Conservation (phyloP, 495 filamentous ascomycete species). For the Schizothecium vesticola region DNA sequence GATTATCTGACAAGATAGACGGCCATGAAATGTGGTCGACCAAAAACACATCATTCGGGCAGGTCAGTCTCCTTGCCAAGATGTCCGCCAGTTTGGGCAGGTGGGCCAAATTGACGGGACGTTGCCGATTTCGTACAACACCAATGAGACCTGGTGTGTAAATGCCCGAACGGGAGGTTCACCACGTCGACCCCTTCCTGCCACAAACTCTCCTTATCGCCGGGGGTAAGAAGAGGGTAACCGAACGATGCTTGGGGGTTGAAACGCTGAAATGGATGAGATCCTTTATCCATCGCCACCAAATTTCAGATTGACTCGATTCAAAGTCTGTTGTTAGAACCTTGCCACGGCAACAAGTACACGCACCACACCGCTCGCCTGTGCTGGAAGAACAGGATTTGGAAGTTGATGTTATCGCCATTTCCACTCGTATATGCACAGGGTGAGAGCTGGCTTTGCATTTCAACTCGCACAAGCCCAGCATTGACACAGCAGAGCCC, state of each 20-base stretch:
- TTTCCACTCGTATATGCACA: neutral
- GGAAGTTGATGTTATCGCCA: too few species aligned
- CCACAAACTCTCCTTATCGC: neutral
- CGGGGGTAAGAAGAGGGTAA: neutral
- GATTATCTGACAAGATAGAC: neutral
- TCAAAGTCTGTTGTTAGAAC: too few species aligned
- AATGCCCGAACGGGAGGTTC: neutral
- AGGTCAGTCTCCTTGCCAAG: neutral
- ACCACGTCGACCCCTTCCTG: neutral
- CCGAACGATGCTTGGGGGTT: neutral
- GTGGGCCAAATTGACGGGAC: neutral
- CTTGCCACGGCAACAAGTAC: too few species aligned
- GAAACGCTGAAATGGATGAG: neutral
- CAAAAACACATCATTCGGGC: neutral
- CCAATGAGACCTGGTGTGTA: neutral
- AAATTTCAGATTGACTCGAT: too few species aligned
- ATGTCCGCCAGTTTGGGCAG: neutral
- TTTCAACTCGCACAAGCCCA: too few species aligned
- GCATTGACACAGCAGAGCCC: neutral
- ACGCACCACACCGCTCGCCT: too few species aligned
- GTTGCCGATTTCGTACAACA: neutral
- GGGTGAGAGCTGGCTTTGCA: neutral
- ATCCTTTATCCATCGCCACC: neutral
- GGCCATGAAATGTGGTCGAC: neutral
- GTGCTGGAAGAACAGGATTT: neutral